phyloP scores from a whole-genome alignment of 768 basidiomycete genomes.

The Mycena pura region DNA sequence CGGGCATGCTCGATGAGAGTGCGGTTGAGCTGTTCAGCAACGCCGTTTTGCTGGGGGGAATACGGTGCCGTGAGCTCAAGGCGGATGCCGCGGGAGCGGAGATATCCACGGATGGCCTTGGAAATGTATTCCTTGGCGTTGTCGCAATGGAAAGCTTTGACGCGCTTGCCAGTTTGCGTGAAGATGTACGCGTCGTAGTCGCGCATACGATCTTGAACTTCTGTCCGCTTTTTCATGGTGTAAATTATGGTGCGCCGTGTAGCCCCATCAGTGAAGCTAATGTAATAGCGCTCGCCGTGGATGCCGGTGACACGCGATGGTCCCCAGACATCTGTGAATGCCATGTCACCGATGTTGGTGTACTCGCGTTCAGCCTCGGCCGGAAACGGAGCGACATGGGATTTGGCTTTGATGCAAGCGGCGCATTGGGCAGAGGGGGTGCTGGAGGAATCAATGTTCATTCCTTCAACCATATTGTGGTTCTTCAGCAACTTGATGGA shows the following conservation, averaged over 20 bases:
- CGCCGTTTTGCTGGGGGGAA: constrained; percentile 37
- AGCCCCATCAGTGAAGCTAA: constrained; percentile 25
- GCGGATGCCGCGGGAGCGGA: constrained; percentile 28
- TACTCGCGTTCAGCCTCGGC: constrained; percentile 23
- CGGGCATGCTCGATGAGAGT: constrained; percentile 30
- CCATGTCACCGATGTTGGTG: constrained; percentile 27
- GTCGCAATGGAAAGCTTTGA: constrained; percentile 25
- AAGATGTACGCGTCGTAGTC: constrained; percentile 6
- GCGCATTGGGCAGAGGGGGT: constrained; percentile 26
- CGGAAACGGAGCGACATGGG: constrained; percentile 29
- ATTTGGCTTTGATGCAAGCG: constrained; percentile 33
- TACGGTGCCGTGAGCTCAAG: constrained; percentile 32
- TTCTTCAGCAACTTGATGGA: constrained; percentile 25
- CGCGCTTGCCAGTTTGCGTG: not conserved
- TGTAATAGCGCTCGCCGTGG: constrained; percentile 16
- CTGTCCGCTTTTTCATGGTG: constrained; percentile 12
- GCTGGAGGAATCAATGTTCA: constrained; percentile 23
- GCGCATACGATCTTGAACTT: not conserved
- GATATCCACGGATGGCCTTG: constrained; percentile 16
- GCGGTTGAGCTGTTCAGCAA: constrained; percentile 35
- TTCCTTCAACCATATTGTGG: constrained; percentile 30
- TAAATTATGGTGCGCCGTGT: constrained; percentile 2
- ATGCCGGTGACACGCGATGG: constrained; percentile 22
- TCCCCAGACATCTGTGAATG: constrained; percentile 30
- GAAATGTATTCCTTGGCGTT: constrained; percentile 25